Evolutionary conservation across 345 rosid species (phyloP).

Genomic region (Combretum micranthum): DNA sequence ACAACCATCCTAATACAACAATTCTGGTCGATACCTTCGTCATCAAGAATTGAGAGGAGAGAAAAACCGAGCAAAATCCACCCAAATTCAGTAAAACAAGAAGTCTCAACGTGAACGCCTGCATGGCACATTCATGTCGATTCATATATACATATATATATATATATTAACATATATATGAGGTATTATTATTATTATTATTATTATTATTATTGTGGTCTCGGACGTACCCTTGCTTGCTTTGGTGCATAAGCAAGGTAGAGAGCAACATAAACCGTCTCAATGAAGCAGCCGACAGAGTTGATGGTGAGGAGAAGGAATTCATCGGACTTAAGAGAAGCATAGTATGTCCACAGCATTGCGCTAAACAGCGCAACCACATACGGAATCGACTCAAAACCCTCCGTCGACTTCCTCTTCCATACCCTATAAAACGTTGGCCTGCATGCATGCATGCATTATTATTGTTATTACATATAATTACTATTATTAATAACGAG

Average conservation of each 20-base stretch:
- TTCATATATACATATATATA: neutral
- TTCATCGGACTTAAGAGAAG: constrained; percentile 25
- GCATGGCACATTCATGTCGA: constrained; percentile 1
- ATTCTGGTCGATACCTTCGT: constrained; percentile 17
- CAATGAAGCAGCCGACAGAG: constrained; percentile 34
- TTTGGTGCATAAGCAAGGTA: constrained; percentile 44
- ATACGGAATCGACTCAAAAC: constrained; percentile 62
- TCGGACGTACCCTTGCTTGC: constrained; percentile 45
- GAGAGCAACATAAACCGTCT: constrained; percentile 35
- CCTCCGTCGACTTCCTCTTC: constrained; percentile 55
- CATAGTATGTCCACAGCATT: constrained; percentile 59
- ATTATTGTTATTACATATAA: too few species aligned
- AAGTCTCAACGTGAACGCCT: constrained; percentile 29
- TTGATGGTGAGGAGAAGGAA: constrained; percentile 45
- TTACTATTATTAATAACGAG: neutral
- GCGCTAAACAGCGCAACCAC: constrained; percentile 43
- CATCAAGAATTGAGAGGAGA: constrained; percentile 19
- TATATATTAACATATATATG: too few species aligned
- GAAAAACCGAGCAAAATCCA: constrained; percentile 18
- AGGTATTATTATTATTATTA: too few species aligned
- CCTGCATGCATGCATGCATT: constrained; percentile 16
- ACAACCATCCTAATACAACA: constrained; percentile 33
- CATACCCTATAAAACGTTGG: constrained; percentile 51
- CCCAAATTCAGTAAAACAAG: constrained; percentile 18
- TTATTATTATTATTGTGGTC: too few species aligned